Conservation (phyloP, 176 grass and related monocot species). For the Aechmea fasciata region DNA sequence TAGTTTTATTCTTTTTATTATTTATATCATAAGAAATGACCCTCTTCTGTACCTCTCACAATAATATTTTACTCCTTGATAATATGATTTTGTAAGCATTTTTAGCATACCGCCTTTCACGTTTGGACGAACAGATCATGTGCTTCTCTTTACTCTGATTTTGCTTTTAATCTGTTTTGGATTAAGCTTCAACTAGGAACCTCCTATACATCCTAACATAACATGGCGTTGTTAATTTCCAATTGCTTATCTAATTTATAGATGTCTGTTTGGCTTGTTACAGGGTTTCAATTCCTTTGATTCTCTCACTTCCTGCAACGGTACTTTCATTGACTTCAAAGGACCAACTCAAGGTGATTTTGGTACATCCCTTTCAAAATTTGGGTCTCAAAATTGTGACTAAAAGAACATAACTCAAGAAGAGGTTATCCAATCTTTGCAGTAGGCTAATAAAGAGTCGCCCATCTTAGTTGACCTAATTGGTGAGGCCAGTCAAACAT, state of each 20-base stretch:
- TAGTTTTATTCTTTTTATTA: neutral
- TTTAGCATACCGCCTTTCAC: no score
- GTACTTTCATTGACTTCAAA: slow-evolving; percentile 86
- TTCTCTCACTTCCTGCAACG: slow-evolving; percentile 84
- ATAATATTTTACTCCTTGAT: no score
- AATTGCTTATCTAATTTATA: neutral
- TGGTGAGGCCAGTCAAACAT: no score
- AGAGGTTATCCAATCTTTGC: no score
- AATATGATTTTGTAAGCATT: no score
- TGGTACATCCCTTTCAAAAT: neutral
- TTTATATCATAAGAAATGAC: neutral
- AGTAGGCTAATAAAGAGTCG: no score
- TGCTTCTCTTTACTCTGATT: neutral
- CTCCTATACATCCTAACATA: neutral
- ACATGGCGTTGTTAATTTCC: neutral
- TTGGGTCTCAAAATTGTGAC: no score
- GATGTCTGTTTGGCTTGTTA: neutral
- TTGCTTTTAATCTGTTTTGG: neutral
- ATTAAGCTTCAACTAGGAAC: no score
- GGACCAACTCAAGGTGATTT: slow-evolving; percentile 83
- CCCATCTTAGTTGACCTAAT: no score
- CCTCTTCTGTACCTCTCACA: no score
- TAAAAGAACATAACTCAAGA: no score
- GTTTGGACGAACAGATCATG: no score
- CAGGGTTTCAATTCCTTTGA: slow-evolving; percentile 77